phyloP scores from a whole-genome alignment of 1,139 yeast genomes.

The Candida glucosophila region DNA sequence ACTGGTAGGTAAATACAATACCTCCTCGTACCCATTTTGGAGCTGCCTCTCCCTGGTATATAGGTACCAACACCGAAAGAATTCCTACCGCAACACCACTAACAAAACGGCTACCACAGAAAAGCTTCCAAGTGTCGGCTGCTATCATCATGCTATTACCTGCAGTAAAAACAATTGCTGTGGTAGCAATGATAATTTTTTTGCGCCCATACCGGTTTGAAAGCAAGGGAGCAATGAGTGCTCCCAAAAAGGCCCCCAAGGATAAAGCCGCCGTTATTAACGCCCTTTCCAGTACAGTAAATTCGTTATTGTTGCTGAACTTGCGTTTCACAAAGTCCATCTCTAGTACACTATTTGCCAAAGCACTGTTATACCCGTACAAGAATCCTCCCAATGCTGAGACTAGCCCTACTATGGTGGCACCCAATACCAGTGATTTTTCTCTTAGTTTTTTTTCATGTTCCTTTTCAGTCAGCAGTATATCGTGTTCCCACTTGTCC shows the following conservation, averaged over 20 bases:
- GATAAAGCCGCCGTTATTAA: conserved; percentile 64
- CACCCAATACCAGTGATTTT: no score
- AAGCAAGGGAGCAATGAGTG: conserved; percentile 59
- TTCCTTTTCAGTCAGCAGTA: no score
- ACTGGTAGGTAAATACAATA: conserved; percentile 69
- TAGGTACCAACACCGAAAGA: conserved; percentile 57
- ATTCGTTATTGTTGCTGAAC: conserved; percentile 40
- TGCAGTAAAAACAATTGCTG: conserved; percentile 31
- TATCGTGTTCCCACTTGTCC: no score
- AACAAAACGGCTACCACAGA: conserved; percentile 36
- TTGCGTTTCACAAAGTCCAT: conserved; percentile 53
- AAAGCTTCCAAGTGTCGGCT: conserved; percentile 19
- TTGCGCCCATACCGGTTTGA: conserved; percentile 44
- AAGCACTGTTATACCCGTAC: conserved; percentile 79
- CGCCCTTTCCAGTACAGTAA: conserved; percentile 57
- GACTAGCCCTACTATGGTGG: conserved; percentile 58
- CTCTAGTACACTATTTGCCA: conserved; percentile 63
- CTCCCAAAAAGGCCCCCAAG: conserved; percentile 70
- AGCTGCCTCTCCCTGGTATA: conserved; percentile 77
- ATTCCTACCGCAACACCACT: conserved; percentile 40
- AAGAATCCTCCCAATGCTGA: conserved; percentile 80
- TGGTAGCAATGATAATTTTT: conserved; percentile 30
- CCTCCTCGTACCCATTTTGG: conserved; percentile 78
- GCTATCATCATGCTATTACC: conserved; percentile 35
- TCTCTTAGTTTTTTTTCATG: no score